Conservation (phyloP, 208 protist genomes). For the Phytomonas sp. region DNA sequence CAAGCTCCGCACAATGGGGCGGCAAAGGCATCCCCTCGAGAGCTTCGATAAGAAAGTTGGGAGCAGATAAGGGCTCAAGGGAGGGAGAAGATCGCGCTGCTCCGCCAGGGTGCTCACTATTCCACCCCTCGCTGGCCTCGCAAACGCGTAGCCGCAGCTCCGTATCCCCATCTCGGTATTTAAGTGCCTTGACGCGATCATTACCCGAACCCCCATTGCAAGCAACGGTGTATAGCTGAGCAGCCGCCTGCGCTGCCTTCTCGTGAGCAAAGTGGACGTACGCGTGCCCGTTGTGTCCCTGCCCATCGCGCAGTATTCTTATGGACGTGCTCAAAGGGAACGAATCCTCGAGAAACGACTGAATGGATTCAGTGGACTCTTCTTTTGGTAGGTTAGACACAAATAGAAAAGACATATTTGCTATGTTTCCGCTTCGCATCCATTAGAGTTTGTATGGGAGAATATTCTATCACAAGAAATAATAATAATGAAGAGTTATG, state of each 20-base stretch:
- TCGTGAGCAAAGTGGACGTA: slow-evolving; percentile 27
- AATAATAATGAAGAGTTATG: neutral
- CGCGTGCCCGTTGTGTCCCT: slow-evolving; percentile 37
- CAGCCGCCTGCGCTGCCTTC: slow-evolving; percentile 4
- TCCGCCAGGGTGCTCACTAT: neutral
- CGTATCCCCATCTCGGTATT: neutral
- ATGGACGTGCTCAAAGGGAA: slow-evolving; percentile 21
- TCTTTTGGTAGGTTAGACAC: slow-evolving; percentile 26
- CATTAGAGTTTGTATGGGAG: neutral
- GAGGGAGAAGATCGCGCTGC: neutral
- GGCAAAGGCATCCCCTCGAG: neutral
- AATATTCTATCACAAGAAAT: slow-evolving; percentile 8
- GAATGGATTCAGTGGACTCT: neutral
- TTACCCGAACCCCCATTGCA: neutral
- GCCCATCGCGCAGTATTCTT: slow-evolving; percentile 15
- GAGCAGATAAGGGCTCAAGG: neutral
- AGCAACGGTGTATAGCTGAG: neutral
- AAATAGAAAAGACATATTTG: slow-evolving; percentile 29
- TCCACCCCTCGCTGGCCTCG: neutral
- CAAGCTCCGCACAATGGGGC: neutral
- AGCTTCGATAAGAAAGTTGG: neutral
- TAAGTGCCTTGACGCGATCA: neutral
- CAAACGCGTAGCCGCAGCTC: neutral
- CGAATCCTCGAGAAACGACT: slow-evolving; percentile 15
- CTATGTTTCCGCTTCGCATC: neutral